Conservation (phyloP, 192 early-diverging fungal species). For the Umbelopsis sp. region DNA sequence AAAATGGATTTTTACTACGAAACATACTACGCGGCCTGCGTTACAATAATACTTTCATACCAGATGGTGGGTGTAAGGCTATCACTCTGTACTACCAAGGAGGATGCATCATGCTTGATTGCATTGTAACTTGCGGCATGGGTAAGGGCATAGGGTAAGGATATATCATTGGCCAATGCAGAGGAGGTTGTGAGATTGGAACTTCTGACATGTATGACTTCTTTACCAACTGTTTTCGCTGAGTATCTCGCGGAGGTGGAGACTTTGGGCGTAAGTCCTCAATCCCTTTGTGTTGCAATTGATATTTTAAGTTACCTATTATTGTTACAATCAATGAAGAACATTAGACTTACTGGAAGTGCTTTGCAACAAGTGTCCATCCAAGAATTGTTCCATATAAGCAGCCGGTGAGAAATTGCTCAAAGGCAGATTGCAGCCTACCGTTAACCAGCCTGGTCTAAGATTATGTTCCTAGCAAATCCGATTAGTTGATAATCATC, state of each 20-base stretch:
- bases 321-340: background rate
- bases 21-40: background rate
- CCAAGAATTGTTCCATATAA: constrained; percentile 43
- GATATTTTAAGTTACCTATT: background rate
- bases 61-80: background rate
- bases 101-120: background rate
- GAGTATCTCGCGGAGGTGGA: constrained; percentile 46
- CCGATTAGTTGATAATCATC: background rate
- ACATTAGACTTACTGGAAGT: constrained; percentile 32
- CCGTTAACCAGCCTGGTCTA: constrained; percentile 64
- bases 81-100: background rate
- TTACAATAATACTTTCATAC: background rate
- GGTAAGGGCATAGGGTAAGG: constrained; percentile 18
- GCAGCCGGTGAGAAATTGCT: constrained; percentile 49
- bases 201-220: background rate
- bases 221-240: background rate
- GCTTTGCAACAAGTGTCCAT: constrained; percentile 32
- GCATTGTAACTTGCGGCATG: constrained; percentile 4
- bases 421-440: constrained; percentile 47
- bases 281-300: constrained; percentile 37
- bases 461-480: constrained; percentile 51
- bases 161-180: background rate
- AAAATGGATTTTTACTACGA: background rate
- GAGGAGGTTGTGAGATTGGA: background rate
- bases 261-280: constrained; percentile 59